phyloP scores from a whole-genome alignment of 805 yeast genomes.

The Vanderwaltozyma polyspora region DNA sequence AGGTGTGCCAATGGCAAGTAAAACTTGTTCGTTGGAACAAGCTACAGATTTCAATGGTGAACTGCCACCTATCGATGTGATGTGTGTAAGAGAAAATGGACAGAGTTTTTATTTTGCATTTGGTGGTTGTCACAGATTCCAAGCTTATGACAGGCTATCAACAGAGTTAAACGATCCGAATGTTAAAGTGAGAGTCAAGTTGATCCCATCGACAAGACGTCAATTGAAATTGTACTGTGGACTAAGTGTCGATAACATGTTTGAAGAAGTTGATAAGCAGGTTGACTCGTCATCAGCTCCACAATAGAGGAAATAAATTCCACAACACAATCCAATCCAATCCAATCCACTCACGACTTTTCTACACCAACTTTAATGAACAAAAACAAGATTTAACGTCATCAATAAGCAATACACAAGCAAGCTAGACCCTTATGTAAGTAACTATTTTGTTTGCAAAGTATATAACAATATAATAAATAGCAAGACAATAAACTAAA shows the following conservation, averaged over 20 bases:
- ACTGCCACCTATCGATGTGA: constrained; percentile 73
- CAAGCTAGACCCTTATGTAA: too few relatives aligned
- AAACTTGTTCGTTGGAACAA: constrained; percentile 40
- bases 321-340: too few relatives aligned
- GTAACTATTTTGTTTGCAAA: too few relatives aligned
- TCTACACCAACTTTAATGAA: too few relatives aligned
- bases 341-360: too few relatives aligned
- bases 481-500: too few relatives aligned
- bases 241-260: constrained; percentile 24
- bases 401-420: too few relatives aligned
- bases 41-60: constrained; percentile 39
- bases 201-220: constrained; percentile 63
- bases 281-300: neutral
- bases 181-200: constrained; percentile 51
- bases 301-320: too few relatives aligned
- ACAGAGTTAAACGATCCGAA: constrained; percentile 26
- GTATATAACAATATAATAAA: too few relatives aligned
- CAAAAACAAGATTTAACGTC: too few relatives aligned
- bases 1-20: constrained; percentile 53
- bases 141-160: constrained; percentile 58
- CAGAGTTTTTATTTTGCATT: constrained; percentile 62
- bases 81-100: constrained; percentile 55
- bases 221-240: constrained; percentile 66
- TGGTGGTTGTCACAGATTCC: constrained; percentile 86
- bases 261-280: constrained; percentile 3